A percentile compares a stretch with the other conserved stretches of the same genome.
These are phyloP conservation scores for Colletotrichum salicis DNA, from an alignment of 2,329 filamentous ascomycete genomes.

Conservation along the genomic window DNA sequence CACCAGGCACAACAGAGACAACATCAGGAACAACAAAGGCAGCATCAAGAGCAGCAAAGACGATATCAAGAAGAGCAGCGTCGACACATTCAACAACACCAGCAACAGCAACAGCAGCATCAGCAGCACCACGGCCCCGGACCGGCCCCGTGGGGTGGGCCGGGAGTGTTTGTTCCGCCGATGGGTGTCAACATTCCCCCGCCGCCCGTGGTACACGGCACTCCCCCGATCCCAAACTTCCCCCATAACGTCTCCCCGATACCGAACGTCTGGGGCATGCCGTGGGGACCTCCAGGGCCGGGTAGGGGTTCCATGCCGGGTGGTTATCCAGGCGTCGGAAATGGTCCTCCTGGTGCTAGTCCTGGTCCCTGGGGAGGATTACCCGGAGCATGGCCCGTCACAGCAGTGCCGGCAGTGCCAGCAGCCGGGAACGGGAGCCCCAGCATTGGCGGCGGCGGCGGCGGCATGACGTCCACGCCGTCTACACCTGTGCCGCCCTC, in stretches of 20 bases:
- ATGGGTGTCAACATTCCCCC: constrained; percentile 6
- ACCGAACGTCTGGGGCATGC: background rate
- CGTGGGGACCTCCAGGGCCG: constrained; percentile 7
- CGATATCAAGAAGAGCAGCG: background rate
- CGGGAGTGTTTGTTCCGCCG: constrained; percentile 10
- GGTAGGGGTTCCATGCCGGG: constrained; percentile 1
- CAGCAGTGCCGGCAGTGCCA: background rate
- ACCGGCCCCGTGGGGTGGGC: constrained; percentile 11
- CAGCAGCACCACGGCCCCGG: constrained; percentile 13
- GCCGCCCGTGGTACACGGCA: constrained; percentile 2
- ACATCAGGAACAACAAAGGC: constrained; percentile 10
- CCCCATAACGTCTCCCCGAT: background rate
- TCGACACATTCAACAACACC: background rate
- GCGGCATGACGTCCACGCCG: background rate
- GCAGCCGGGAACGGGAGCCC: background rate
- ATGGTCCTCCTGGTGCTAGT: background rate
- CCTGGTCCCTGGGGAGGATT: constrained; percentile 17
- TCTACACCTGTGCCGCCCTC: constrained; percentile 9
- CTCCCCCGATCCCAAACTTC: constrained; percentile 11
- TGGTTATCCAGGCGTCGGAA: background rate
- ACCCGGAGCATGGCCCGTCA: constrained; percentile 14
- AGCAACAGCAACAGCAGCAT: background rate
- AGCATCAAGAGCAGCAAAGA: background rate
- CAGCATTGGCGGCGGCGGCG: background rate
- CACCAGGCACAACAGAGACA: background rate